These are phyloP conservation scores for Cyclotella kingstonii DNA, from an alignment of 108 stramenopile species.

Conservation along the genomic window DNA sequence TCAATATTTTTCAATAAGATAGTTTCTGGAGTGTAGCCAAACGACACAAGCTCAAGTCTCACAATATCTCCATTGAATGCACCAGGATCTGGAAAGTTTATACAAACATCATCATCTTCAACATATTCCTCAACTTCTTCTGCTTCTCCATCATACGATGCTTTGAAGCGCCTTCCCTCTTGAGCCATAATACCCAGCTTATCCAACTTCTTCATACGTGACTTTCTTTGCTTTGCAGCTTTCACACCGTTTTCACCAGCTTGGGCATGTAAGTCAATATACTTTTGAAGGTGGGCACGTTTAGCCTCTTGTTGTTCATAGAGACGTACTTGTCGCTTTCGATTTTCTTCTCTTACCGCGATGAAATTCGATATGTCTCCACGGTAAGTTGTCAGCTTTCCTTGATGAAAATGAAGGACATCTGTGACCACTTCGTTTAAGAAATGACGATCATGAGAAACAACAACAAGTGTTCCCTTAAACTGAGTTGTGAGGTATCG, in stretches of 20 bases:
- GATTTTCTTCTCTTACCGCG: constrained; percentile 70
- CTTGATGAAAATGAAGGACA: constrained; percentile 80
- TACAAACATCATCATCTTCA: constrained; percentile 71
- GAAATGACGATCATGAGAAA: constrained; percentile 92
- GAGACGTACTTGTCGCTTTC: constrained; percentile 58
- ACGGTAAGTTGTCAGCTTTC: constrained; percentile 76
- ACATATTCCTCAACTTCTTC: constrained; percentile 73
- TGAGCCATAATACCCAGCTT: constrained; percentile 65
- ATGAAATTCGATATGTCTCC: constrained; percentile 89
- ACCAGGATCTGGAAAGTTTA: constrained; percentile 84
- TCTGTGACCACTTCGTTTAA: constrained; percentile 89
- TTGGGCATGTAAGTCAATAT: constrained; percentile 73
- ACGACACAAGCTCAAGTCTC: constrained; percentile 72
- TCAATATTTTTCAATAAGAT: constrained; percentile 59
- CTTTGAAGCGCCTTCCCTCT: constrained; percentile 63
- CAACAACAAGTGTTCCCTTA: constrained; percentile 82
- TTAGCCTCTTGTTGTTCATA: constrained; percentile 74
- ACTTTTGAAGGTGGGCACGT: constrained; percentile 68
- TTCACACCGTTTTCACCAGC: constrained; percentile 70
- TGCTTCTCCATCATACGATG: constrained; percentile 58
- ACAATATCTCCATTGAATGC: constrained; percentile 71
- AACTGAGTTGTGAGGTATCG: constrained; percentile 73
- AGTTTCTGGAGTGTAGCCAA: constrained; percentile 70
- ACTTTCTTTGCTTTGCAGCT: constrained; percentile 61
- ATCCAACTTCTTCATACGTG: constrained; percentile 75